Conservation (phyloP, 352 stramenopile species). For the Phytophthora foliorum region DNA sequence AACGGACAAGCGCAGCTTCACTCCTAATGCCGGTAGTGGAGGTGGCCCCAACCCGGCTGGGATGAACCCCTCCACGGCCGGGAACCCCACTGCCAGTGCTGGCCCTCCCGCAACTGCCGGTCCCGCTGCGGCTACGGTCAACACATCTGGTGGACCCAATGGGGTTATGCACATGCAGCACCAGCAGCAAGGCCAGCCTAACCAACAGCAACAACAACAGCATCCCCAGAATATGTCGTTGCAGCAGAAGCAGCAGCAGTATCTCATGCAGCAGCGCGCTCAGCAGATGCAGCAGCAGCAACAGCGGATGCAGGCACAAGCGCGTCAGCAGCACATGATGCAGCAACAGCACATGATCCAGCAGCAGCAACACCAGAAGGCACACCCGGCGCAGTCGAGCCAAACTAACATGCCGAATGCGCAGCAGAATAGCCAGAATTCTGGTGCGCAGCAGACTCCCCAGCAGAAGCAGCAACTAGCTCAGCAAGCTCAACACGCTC, state of each 20-base stretch:
- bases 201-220: conserved; percentile 41
- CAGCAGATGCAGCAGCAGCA: conserved; percentile 69
- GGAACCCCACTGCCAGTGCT: conserved; percentile 27
- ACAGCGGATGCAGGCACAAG: conserved; percentile 57
- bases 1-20: conserved; percentile 73
- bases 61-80: conserved; percentile 22
- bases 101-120: conserved; percentile 24
- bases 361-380: conserved; percentile 41
- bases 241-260: conserved; percentile 63
- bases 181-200: conserved; percentile 33
- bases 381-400: conserved; percentile 30
- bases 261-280: conserved; percentile 60
- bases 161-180: conserved; percentile 38
- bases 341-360: conserved; percentile 59
- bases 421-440: conserved; percentile 30
- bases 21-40: conserved; percentile 16
- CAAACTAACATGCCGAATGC: conserved; percentile 40
- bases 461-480: conserved; percentile 44
- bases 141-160: conserved; percentile 30
- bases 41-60: conserved; percentile 34
- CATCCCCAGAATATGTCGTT: conserved; percentile 37
- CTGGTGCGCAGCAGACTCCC: conserved; percentile 22
- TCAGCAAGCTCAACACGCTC: conserved; percentile 43
- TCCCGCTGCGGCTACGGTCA: conserved; percentile 7
- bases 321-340: conserved; percentile 54